phyloP scores from a whole-genome alignment of 2,329 filamentous ascomycete genomes.

The Xylariaceae sp. region DNA sequence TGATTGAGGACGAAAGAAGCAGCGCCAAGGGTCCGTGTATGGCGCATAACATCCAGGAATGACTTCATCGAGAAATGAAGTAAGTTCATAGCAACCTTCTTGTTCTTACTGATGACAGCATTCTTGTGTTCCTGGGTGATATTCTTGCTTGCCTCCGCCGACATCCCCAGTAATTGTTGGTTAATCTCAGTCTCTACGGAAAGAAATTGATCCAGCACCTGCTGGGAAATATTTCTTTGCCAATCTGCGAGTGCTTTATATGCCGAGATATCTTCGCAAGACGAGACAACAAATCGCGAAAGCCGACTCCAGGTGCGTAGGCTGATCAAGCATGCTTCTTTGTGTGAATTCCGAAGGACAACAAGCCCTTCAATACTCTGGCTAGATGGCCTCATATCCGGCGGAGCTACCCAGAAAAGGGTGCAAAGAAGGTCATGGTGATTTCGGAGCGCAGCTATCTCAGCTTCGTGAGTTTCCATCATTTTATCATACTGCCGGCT shows the following conservation, averaged over 20 bases:
- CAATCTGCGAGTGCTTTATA: conserved; percentile 51
- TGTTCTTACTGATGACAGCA: conserved; percentile 50
- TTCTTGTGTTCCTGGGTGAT: conserved; percentile 44
- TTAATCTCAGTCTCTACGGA: conserved; percentile 54
- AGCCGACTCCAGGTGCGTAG: conserved; percentile 61
- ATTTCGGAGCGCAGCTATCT: conserved; percentile 61
- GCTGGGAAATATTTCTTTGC: conserved; percentile 55
- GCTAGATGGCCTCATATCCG: conserved; percentile 49
- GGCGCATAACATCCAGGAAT: conserved; percentile 49
- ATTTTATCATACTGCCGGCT: conserved; percentile 62
- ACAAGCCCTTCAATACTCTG: conserved; percentile 58
- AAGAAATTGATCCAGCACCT: conserved; percentile 54
- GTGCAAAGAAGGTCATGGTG: conserved; percentile 66
- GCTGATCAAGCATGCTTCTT: conserved; percentile 62
- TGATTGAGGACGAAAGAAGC: conserved; percentile 49
- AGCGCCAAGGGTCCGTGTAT: conserved; percentile 43
- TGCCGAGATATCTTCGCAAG: conserved; percentile 38
- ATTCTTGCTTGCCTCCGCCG: conserved; percentile 38
- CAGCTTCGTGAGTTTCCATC: conserved; percentile 53
- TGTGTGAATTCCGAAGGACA: conserved; percentile 56
- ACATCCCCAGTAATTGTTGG: conserved; percentile 49
- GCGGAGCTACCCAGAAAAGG: conserved; percentile 60
- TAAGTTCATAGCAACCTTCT: conserved; percentile 50
- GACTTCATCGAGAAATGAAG: conserved; percentile 46
- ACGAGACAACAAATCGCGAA: conserved; percentile 53